These are phyloP conservation scores for Flaveria floridana DNA, from an alignment of 140 eudicot species.

Conservation along the genomic window DNA sequence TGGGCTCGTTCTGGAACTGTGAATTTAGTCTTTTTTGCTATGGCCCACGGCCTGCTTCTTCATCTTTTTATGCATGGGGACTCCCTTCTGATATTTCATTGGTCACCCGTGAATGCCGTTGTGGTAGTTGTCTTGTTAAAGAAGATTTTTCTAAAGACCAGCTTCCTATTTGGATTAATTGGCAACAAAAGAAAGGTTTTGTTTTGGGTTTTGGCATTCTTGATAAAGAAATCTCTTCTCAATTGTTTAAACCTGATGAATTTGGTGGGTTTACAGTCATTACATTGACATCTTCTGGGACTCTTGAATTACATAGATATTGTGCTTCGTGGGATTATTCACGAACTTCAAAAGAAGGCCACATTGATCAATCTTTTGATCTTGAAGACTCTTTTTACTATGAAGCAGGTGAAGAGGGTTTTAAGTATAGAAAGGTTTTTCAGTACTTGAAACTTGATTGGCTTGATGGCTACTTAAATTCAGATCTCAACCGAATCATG, in stretches of 20 bases:
- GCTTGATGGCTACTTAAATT: conserved; percentile 43
- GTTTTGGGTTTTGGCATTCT: conserved; percentile 70
- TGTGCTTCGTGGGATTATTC: conserved; percentile 48
- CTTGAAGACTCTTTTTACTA: conserved; percentile 45
- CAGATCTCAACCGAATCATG: conserved; percentile 37
- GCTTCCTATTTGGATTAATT: conserved; percentile 67
- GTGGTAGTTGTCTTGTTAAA: conserved; percentile 69
- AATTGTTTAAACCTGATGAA: conserved; percentile 35
- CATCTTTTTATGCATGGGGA: conserved; percentile 66
- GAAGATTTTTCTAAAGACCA: conserved; percentile 51
- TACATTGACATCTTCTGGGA: conserved; percentile 60
- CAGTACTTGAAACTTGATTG: conserved; percentile 42
- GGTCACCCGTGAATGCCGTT: conserved; percentile 42
- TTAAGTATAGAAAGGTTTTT: conserved; percentile 37
- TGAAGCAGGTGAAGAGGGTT: conserved; percentile 35
- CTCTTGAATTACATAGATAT: conserved; percentile 59
- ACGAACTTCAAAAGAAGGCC: conserved; percentile 37
- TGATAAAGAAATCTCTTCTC: conserved; percentile 36
- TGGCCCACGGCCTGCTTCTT: conserved; percentile 45
- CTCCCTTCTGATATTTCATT: conserved; percentile 63
- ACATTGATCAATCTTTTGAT: conserved; percentile 30
- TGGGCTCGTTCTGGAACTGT: conserved; percentile 79
- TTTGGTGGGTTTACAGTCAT: conserved; percentile 66
- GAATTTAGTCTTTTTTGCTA: conserved; percentile 69
- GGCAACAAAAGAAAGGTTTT: conserved; percentile 70